phyloP scores from a whole-genome alignment of 768 basidiomycete genomes.

The Botryobasidium botryosum region DNA sequence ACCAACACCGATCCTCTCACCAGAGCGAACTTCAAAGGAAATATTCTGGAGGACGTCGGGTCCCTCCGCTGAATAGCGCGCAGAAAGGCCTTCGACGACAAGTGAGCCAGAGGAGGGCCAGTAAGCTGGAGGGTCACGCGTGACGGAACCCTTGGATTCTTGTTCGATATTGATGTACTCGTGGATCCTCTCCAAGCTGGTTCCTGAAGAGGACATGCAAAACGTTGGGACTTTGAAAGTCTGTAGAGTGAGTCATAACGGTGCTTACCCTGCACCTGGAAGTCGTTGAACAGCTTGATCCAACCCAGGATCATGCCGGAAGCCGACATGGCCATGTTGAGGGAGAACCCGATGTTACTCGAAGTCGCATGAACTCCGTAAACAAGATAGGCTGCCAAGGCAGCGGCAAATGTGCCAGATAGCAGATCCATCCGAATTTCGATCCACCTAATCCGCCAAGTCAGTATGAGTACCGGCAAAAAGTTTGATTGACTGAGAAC shows the following conservation, averaged over 20 bases:
- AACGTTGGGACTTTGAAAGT: not conserved
- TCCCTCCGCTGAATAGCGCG: conserved; percentile 33
- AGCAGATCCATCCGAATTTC: conserved; percentile 39
- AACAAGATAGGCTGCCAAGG: conserved; percentile 35
- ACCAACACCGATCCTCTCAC: conserved; percentile 43
- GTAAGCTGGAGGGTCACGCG: conserved; percentile 37
- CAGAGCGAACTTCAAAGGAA: conserved; percentile 36
- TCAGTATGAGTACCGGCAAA: not conserved
- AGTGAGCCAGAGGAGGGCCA: conserved; percentile 44
- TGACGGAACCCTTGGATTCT: conserved; percentile 27
- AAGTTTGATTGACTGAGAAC: not conserved
- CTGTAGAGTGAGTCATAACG: not conserved
- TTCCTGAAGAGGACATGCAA: not conserved
- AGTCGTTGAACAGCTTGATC: conserved; percentile 27
- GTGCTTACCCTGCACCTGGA: conserved; percentile 27
- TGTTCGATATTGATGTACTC: conserved; percentile 41
- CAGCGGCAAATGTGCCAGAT: conserved; percentile 36
- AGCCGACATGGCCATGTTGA: conserved; percentile 36
- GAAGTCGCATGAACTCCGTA: conserved; percentile 11
- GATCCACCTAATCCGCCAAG: conserved; percentile 34
- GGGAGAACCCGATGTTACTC: conserved; percentile 25
- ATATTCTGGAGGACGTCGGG: conserved; percentile 46
- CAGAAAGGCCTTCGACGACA: conserved; percentile 34
- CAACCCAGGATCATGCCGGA: conserved; percentile 34
- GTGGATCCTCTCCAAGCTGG: conserved; percentile 32